Conservation (phyloP, 192 early-diverging fungal genomes). For the Linnemannia hyalina region DNA sequence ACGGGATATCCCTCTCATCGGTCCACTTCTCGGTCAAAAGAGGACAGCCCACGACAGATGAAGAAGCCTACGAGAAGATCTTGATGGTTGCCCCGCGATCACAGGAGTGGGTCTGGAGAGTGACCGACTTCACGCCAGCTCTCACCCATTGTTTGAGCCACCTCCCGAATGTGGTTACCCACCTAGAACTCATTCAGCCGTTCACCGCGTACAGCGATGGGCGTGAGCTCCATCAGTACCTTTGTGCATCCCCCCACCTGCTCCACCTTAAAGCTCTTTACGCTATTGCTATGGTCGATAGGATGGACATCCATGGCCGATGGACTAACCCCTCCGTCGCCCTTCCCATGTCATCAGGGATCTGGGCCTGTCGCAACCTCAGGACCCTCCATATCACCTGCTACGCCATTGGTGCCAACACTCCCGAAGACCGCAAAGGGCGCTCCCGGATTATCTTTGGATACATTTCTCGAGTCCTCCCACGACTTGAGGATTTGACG, state of each 20-base stretch:
- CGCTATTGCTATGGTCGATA: background rate
- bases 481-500: background rate
- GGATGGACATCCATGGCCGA: conserved; percentile 1
- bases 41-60: background rate
- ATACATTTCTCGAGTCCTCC: background rate
- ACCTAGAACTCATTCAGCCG: background rate
- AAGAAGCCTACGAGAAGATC: background rate
- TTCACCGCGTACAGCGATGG: background rate
- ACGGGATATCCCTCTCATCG: background rate
- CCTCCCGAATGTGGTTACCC: background rate
- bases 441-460: background rate
- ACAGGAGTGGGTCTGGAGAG: background rate
- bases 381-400: background rate
- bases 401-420: background rate
- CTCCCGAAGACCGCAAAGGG: background rate
- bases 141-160: background rate
- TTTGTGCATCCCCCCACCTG: background rate
- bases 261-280: background rate
- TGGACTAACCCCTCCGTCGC: background rate
- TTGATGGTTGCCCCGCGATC: background rate
- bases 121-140: background rate
- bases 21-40: background rate
- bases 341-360: background rate
- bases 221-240: background rate
- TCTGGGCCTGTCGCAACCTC: background rate